Base-by-base conservation (phyloP, 129 eudicot species). In the Centaurea solstitialis region DNA sequence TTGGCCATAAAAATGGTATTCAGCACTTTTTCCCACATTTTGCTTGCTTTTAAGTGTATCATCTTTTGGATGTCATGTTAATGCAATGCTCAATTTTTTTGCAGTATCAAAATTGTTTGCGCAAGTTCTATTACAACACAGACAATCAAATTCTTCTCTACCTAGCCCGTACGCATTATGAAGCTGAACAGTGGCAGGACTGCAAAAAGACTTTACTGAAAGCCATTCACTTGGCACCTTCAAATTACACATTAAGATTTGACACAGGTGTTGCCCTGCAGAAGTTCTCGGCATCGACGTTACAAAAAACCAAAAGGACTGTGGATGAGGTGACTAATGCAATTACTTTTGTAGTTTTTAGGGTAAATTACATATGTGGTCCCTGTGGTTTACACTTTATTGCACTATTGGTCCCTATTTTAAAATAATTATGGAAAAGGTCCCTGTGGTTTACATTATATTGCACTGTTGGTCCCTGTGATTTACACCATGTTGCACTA, bases 111-210 rank as follows among this genome's bases (percentile, higher is more conserved):
- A 92, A 95, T 72, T 95, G 99, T 82, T 57, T 93, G 87, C 93
- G 99, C 64, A 95, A 88, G 83, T 95, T 95, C 76, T 93, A 84
- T 70, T 78, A 89, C 79, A 92, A 92, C 75, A 95, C 98, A 68
- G 99, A 95, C 88, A 93, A 81, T 79, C 97, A 92, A 67, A 89
- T 95, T 81, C 98, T 95, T 74, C 91, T 95, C 24, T 95, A 92
- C 80, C 83, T 90, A 74, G 99, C 99, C 28, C 97, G 99, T 12
- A 93, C 97, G 22, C 94, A 95, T 86, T 95, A 92, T 80, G 99
- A 95, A 87, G 97, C 98, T 15, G 99, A 95, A 82, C 99, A 92
- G 78, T 95, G 99, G 98, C 94, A 92, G 70, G 99, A 95, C 68
- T 93, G 99, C 79, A 92, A 93, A 75, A 93, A 87, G 86, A 90